Evolutionary conservation across 148 eudicot species (phyloP).

Genomic region (Cornus kousa): DNA sequence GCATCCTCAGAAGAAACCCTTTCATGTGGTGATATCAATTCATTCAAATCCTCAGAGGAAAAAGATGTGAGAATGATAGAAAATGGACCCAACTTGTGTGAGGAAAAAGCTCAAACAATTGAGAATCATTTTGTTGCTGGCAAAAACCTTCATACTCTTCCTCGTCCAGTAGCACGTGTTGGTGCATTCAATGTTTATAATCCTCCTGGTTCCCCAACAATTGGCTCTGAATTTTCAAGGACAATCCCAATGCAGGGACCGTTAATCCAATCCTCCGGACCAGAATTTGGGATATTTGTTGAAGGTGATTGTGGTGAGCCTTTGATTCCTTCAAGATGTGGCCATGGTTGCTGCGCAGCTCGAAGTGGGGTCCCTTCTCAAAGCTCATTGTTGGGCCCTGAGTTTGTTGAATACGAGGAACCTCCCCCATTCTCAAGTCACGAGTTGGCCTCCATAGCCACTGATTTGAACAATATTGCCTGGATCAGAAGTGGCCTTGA

Average conservation of each 20-base stretch:
- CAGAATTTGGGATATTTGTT: constrained; percentile 42
- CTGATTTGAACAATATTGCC: constrained; percentile 61
- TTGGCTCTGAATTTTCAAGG: constrained; percentile 16
- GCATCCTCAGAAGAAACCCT: constrained; percentile 63
- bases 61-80: constrained; percentile 18
- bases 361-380: constrained; percentile 18
- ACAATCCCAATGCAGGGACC: constrained; percentile 43
- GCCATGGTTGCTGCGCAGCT: constrained; percentile 60
- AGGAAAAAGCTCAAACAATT: constrained; percentile 16
- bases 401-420: constrained; percentile 69
- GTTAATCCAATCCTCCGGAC: constrained; percentile 43
- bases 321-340: constrained; percentile 49
- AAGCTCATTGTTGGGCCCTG: constrained; percentile 60
- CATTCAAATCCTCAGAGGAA: constrained; percentile 32
- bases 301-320: constrained; percentile 46
- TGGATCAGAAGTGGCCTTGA: constrained; percentile 76
- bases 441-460: constrained; percentile 56
- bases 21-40: constrained; percentile 40
- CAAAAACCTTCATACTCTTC: constrained; percentile 24
- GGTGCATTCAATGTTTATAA: constrained; percentile 59
- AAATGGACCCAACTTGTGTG: constrained; percentile 17
- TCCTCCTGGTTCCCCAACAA: constrained; percentile 20
- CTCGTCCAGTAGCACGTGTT: constrained; percentile 58
- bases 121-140: constrained; percentile 20
- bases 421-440: constrained; percentile 40